Percentiles rank a stretch among this genome's conserved stretches.
Conservation (phyloP, 2,329 filamentous ascomycete genomes). For the Fusarium sp. region DNA sequence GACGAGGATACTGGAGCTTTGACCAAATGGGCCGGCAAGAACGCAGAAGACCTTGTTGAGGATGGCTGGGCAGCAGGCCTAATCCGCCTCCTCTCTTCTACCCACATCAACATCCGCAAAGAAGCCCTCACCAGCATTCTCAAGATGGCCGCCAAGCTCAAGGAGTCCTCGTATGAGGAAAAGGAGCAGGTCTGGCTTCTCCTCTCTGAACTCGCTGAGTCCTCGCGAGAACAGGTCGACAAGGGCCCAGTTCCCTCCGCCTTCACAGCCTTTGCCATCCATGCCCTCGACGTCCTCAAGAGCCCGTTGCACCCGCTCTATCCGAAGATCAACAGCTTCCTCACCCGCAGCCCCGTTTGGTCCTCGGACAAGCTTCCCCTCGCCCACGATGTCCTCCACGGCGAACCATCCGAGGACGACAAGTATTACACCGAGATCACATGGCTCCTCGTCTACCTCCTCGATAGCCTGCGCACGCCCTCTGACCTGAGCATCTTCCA, state of each 20-base stretch:
- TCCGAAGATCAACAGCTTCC: slow-evolving; percentile 86
- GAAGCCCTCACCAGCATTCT: slow-evolving; percentile 81
- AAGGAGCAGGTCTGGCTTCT: slow-evolving; percentile 85
- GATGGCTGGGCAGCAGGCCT: slow-evolving; percentile 80
- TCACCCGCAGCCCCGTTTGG: slow-evolving; percentile 86
- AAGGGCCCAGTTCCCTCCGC: slow-evolving; percentile 77
- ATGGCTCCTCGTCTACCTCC: slow-evolving; percentile 81
- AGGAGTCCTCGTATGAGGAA: slow-evolving; percentile 80
- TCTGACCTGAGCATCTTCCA: slow-evolving; percentile 74
- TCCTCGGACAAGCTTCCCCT: slow-evolving; percentile 79
- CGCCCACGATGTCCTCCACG: slow-evolving; percentile 73
- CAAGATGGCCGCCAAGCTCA: slow-evolving; percentile 74
- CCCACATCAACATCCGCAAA: slow-evolving; percentile 81
- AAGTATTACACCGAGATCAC: slow-evolving; percentile 79
- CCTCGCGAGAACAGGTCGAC: slow-evolving; percentile 70
- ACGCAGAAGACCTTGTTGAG: slow-evolving; percentile 83
- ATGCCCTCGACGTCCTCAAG: slow-evolving; percentile 77
- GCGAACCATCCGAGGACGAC: slow-evolving; percentile 80
- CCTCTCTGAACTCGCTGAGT: slow-evolving; percentile 85
- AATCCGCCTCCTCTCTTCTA: slow-evolving; percentile 81
- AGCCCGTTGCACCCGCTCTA: slow-evolving; percentile 88
- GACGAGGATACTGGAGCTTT: slow-evolving; percentile 69
- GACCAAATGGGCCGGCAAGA: slow-evolving; percentile 80
- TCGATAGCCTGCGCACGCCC: slow-evolving; percentile 74
- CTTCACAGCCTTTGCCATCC: slow-evolving; percentile 81